Percentiles rank a stretch among this genome's conserved stretches.
These are phyloP conservation scores for Glutinoglossum americanum DNA, from an alignment of 495 filamentous ascomycete genomes.

Conservation along the genomic window DNA sequence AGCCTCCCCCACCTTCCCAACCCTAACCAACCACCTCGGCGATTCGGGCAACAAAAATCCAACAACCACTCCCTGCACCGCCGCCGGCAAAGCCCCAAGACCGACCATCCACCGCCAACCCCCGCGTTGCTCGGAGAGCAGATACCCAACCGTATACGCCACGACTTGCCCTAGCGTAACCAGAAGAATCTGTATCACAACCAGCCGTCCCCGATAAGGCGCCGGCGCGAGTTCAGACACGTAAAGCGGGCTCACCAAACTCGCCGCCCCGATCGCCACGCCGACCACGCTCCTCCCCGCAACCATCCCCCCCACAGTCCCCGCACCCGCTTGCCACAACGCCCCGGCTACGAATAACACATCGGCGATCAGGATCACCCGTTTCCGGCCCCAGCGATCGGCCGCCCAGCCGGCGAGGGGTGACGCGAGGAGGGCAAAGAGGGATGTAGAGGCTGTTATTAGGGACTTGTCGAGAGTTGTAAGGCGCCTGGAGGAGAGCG, in stretches of 20 bases:
- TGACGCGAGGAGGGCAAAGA: constrained; percentile 60
- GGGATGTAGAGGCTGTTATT: constrained; percentile 61
- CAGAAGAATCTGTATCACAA: constrained; percentile 58
- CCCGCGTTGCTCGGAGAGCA: constrained; percentile 31
- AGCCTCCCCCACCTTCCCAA: constrained; percentile 35
- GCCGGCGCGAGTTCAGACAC: constrained; percentile 72
- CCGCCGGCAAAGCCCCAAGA: constrained; percentile 56
- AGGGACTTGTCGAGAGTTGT: constrained; percentile 62
- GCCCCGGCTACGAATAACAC: constrained; percentile 57
- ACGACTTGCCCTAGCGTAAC: constrained; percentile 73
- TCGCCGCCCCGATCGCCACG: constrained; percentile 60
- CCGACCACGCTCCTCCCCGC: constrained; percentile 62
- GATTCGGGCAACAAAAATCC: constrained; percentile 57
- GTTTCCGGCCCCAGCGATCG: constrained; percentile 50
- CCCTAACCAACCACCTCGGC: constrained; percentile 66
- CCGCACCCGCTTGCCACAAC: constrained; percentile 41
- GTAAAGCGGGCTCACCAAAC: constrained; percentile 64
- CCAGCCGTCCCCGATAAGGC: constrained; percentile 47
- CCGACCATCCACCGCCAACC: constrained; percentile 89
- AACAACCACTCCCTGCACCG: constrained; percentile 42
- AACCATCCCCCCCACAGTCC: constrained; percentile 48
- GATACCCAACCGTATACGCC: constrained; percentile 60
- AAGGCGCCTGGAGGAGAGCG: constrained; percentile 45
- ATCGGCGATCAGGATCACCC: constrained; percentile 62
- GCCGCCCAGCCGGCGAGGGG: constrained; percentile 56